A percentile compares a stretch with the other conserved stretches of the same genome.
These are phyloP conservation scores for Globisporangium megalacanthum DNA, from an alignment of 352 stramenopile species.

Conservation along the genomic window DNA sequence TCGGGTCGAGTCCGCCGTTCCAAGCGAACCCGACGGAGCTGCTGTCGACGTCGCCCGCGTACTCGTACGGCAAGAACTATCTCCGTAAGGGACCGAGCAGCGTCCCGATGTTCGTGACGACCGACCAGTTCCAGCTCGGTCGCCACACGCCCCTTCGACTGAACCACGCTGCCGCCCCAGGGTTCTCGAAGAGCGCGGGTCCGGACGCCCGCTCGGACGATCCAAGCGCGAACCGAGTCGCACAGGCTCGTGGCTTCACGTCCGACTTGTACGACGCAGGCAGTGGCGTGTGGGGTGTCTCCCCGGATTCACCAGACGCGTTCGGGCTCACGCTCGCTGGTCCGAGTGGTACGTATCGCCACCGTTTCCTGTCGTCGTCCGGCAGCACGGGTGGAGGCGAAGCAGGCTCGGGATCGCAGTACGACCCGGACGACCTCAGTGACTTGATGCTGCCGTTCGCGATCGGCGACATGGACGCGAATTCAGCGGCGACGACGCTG, in stretches of 20 bases:
- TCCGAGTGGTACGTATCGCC: constrained; percentile 17
- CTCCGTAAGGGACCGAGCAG: constrained; percentile 35
- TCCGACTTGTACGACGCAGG: constrained; percentile 57
- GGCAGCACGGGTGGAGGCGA: neutral
- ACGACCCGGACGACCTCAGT: constrained; percentile 20
- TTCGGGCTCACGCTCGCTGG: constrained; percentile 53
- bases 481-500: constrained; percentile 37
- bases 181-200: constrained; percentile 14
- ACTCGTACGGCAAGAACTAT: constrained; percentile 71
- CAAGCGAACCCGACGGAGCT: constrained; percentile 63
- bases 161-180: constrained; percentile 3
- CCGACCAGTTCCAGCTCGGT: constrained; percentile 35
- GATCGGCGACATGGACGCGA: constrained; percentile 28
- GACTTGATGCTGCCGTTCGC: constrained; percentile 70
- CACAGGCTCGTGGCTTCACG: constrained; percentile 41
- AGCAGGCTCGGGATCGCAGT: constrained; percentile 10
- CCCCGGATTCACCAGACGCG: constrained; percentile 53
- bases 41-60: constrained; percentile 64
- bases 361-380: constrained; percentile 38
- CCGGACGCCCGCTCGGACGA: neutral
- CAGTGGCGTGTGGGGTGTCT: constrained; percentile 57
- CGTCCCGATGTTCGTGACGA: constrained; percentile 53
- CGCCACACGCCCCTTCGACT: constrained; percentile 9
- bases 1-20: constrained; percentile 54
- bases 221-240: constrained; percentile 9